Percentiles rank a stretch among this genome's conserved stretches.
Evolutionary conservation across 2,329 filamentous ascomycete genomes (phyloP).

Genomic region (Colletotrichum sp.): DNA sequence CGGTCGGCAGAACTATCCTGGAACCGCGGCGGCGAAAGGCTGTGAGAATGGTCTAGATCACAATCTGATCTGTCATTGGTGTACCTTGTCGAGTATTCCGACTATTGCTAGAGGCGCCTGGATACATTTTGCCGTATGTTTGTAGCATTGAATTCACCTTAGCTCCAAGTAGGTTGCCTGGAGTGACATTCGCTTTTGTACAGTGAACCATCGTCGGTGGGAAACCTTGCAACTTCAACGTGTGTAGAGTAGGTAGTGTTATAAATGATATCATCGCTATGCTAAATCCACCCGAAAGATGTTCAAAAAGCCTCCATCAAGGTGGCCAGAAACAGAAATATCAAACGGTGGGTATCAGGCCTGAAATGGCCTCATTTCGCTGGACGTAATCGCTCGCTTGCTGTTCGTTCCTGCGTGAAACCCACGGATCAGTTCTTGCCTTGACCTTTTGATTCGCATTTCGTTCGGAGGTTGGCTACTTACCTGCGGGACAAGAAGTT

Average conservation of each 20-base stretch:
- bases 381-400: neutral
- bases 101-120: neutral
- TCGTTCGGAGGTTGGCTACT: fast-evolving
- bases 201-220: fast-evolving
- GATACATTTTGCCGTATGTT: neutral
- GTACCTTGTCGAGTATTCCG: neutral
- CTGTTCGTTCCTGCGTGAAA: neutral
- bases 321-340: neutral
- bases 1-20: slow-evolving; percentile 60
- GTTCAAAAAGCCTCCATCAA: neutral
- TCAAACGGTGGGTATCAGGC: neutral
- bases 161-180: neutral
- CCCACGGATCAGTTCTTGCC: fast-evolving
- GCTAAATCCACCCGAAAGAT: neutral
- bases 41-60: neutral
- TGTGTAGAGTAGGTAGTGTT: fast-evolving
- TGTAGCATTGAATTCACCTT: neutral
- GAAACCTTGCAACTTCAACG: neutral
- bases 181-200: neutral
- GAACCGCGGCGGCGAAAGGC: slow-evolving; percentile 41
- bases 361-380: neutral
- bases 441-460: neutral
- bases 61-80: fast-evolving
- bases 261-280: neutral
- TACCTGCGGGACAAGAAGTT: neutral